A percentile compares a stretch with the other conserved stretches of the same genome.
Evolutionary conservation across 495 filamentous ascomycete species (phyloP).

Genomic region (Lentithecium fluviatile): DNA sequence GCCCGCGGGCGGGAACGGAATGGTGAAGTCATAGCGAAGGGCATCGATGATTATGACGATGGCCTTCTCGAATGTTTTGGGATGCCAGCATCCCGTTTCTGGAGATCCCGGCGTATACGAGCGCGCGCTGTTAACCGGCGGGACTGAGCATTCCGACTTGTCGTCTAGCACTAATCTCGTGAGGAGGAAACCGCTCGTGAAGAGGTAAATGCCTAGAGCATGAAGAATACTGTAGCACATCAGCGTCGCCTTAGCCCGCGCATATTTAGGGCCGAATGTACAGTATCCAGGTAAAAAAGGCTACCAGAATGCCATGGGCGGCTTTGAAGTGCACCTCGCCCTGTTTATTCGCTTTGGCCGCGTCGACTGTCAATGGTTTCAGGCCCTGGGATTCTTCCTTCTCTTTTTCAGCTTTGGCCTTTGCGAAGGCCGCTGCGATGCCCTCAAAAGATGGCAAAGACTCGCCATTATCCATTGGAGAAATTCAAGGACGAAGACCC

Average conservation of each 20-base stretch:
- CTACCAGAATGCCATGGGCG: slow-evolving; percentile 51
- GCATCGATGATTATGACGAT: slow-evolving; percentile 92
- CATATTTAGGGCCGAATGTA: slow-evolving; percentile 11
- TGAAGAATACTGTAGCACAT: slow-evolving; percentile 62
- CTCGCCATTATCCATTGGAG: slow-evolving; percentile 38
- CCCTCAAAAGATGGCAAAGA: slow-evolving; percentile 39
- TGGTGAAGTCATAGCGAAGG: slow-evolving; percentile 92
- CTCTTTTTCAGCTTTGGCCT: slow-evolving; percentile 41
- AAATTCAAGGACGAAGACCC: background rate
- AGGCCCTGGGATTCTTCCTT: slow-evolving; percentile 37
- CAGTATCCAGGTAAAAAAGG: slow-evolving; percentile 53
- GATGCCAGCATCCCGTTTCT: slow-evolving; percentile 87
- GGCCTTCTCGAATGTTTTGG: slow-evolving; percentile 86
- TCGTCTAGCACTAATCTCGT: slow-evolving; percentile 86
- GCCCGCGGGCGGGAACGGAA: slow-evolving; percentile 63
- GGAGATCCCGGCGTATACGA: slow-evolving; percentile 50
- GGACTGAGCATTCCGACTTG: slow-evolving; percentile 74
- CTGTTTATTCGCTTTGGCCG: slow-evolving; percentile 39
- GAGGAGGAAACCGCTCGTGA: slow-evolving; percentile 94
- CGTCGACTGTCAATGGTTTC: slow-evolving; percentile 26
- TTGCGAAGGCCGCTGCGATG: slow-evolving; percentile 44
- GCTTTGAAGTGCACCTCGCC: slow-evolving; percentile 54
- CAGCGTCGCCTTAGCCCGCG: slow-evolving; percentile 9
- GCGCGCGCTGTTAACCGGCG: slow-evolving; percentile 58
- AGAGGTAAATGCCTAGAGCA: slow-evolving; percentile 78